Percentiles rank a stretch among this genome's conserved stretches.
These are phyloP conservation scores for Phytophthora brassicae DNA, from an alignment of 352 stramenopile species.

Conservation along the genomic window DNA sequence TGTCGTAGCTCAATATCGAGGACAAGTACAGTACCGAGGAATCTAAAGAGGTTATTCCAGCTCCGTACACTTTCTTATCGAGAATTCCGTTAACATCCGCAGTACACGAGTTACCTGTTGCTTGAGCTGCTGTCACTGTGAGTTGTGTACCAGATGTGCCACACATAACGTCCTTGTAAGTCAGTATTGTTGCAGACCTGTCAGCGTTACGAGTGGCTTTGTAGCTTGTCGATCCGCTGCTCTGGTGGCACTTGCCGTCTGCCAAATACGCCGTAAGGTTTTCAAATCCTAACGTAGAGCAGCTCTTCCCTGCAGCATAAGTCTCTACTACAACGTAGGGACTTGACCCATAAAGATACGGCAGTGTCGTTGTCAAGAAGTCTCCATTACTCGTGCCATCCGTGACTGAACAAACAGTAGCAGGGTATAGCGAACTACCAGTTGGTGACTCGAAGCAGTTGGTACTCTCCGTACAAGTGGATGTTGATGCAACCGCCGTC, in stretches of 20 bases:
- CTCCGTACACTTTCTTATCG: conserved; percentile 4
- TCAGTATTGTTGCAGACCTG: not conserved
- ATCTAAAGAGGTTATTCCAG: not conserved
- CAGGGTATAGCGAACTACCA: not conserved
- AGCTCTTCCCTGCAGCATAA: not conserved
- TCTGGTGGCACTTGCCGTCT: conserved; percentile 8
- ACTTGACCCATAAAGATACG: not conserved
- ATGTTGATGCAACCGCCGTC: not conserved
- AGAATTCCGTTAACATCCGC: too few relatives aligned
- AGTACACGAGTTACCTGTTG: not conserved
- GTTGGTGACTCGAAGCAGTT: conserved; percentile 2
- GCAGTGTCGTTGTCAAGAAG: not conserved
- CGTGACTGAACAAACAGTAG: not conserved
- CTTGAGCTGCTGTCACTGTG: not conserved
- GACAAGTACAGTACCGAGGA: not conserved
- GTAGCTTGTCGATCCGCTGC: not conserved
- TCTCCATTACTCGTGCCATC: not conserved
- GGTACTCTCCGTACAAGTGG: not conserved
- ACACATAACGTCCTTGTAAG: not conserved
- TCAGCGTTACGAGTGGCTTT: not conserved
- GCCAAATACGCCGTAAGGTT: not conserved
- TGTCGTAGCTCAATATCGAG: conserved; percentile 1
- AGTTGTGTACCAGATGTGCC: not conserved
- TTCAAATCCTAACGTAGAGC: not conserved
- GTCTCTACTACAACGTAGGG: conserved; percentile 7